phyloP scores from a whole-genome alignment of 768 basidiomycete species.

The Kwoniella newhampshirensis region DNA sequence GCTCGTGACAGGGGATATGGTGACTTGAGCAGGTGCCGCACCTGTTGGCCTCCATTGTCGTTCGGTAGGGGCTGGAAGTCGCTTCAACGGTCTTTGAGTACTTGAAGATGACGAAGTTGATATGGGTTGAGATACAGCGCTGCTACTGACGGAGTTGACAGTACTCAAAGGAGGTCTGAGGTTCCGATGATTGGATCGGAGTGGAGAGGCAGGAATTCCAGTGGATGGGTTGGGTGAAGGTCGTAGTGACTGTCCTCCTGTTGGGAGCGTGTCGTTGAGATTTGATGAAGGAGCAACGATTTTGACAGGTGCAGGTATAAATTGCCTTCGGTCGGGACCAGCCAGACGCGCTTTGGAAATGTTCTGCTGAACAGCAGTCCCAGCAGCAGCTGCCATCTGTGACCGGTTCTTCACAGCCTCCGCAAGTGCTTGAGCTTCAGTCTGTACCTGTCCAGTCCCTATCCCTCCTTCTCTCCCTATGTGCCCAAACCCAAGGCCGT shows the following conservation, averaged over 20 bases:
- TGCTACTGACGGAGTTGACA: constrained; percentile 16
- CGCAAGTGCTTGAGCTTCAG: constrained; percentile 43
- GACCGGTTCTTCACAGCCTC: constrained; percentile 28
- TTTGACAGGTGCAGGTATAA: neutral
- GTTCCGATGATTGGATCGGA: neutral
- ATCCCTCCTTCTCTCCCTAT: neutral
- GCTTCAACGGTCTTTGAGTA: constrained; percentile 11
- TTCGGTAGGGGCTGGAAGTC: constrained; percentile 25
- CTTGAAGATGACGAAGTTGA: constrained; percentile 8
- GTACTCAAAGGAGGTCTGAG: constrained; percentile 24
- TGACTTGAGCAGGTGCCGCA: constrained; percentile 44
- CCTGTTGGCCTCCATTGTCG: constrained; percentile 40
- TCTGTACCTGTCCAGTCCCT: constrained; percentile 13
- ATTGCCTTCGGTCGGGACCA: neutral
- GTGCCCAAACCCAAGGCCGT: too few relatives aligned
- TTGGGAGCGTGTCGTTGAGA: neutral
- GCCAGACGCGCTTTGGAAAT: neutral
- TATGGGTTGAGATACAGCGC: constrained; percentile 20
- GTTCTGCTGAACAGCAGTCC: constrained; percentile 4
- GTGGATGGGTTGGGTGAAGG: too few relatives aligned
- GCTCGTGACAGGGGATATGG: constrained; percentile 41
- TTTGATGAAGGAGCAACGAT: neutral
- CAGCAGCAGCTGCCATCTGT: constrained; percentile 15
- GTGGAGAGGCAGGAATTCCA: too few relatives aligned
- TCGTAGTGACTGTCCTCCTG: neutral